Evolutionary conservation across 345 rosid genomes (phyloP).

Genomic region (Pugionium dolabratum): DNA sequence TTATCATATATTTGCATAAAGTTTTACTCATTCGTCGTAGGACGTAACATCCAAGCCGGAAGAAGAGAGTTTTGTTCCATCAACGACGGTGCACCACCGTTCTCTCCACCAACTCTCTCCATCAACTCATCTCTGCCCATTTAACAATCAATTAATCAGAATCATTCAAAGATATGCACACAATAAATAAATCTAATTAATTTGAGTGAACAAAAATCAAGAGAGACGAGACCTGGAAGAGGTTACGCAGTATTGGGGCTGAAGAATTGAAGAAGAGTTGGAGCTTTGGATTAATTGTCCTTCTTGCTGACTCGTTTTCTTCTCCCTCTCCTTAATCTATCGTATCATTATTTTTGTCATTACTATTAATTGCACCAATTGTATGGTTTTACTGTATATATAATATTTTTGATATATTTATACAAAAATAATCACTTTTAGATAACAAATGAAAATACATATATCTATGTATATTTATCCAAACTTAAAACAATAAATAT

Average conservation of each 20-base stretch:
- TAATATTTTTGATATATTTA: background rate
- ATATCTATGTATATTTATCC: background rate
- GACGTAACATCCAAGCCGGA: conserved; percentile 42
- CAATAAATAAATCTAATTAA: background rate
- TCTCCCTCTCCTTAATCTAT: conserved; percentile 78
- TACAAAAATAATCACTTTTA: background rate
- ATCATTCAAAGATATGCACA: background rate
- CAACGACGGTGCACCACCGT: conserved; percentile 24
- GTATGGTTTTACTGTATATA: background rate
- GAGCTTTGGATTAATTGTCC: conserved; percentile 40
- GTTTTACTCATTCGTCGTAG: conserved; percentile 32
- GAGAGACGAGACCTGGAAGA: conserved; percentile 48
- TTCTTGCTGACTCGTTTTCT: conserved; percentile 45
- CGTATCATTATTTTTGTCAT: conserved; percentile 3
- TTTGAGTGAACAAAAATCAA: no score
- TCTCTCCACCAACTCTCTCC: conserved; percentile 33
- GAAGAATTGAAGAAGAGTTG: conserved; percentile 45
- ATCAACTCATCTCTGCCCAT: conserved; percentile 34
- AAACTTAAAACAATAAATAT: background rate
- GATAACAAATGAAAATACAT: background rate
- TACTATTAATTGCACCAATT: background rate
- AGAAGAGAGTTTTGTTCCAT: conserved; percentile 35
- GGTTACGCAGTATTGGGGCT: conserved; percentile 43
- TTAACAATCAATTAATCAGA: conserved; percentile 2
- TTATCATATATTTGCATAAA: conserved; percentile 7